Conservation (phyloP, 768 basidiomycete species). For the Lepiota brunneoincarnata region DNA sequence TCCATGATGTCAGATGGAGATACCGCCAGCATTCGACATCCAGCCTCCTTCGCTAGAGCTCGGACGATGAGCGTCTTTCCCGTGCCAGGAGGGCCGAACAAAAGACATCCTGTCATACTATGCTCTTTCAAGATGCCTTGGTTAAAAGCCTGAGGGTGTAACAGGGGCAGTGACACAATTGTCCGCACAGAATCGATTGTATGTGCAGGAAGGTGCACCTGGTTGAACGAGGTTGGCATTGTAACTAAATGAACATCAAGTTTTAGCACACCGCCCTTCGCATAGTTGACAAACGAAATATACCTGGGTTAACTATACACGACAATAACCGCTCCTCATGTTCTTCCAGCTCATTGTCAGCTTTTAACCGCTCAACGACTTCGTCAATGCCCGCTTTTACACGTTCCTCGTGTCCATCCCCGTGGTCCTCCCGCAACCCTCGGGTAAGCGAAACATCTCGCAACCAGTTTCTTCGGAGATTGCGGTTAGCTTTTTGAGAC, state of each 20-base stretch:
- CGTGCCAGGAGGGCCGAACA: conserved; percentile 90
- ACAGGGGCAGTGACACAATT: conserved; percentile 83
- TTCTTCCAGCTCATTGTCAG: conserved; percentile 70
- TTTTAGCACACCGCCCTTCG: not conserved
- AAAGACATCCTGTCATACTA: conserved; percentile 84
- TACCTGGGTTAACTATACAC: conserved; percentile 84
- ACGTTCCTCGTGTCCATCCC: conserved; percentile 31
- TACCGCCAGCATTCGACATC: conserved; percentile 88
- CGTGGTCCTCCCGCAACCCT: conserved; percentile 27
- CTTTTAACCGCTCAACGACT: conserved; percentile 73
- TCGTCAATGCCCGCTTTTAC: conserved; percentile 54
- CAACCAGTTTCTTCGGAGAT: conserved; percentile 59
- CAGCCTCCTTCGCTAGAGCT: conserved; percentile 90
- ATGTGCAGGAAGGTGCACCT: conserved; percentile 84
- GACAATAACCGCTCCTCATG: conserved; percentile 79
- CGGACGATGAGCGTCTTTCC: conserved; percentile 90
- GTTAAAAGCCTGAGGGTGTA: conserved; percentile 85
- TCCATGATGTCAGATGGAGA: conserved; percentile 96
- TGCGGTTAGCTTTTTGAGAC: conserved; percentile 45
- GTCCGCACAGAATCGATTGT: conserved; percentile 93
- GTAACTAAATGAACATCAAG: conserved; percentile 33
- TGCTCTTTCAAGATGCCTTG: conserved; percentile 90
- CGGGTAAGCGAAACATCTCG: conserved; percentile 37
- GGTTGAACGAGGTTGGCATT: conserved; percentile 80
- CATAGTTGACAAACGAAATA: conserved; percentile 19